A percentile compares a stretch with the other conserved stretches of the same genome.
Conservation (phyloP, 768 basidiomycete genomes). For the Chalciporus piperatus region DNA sequence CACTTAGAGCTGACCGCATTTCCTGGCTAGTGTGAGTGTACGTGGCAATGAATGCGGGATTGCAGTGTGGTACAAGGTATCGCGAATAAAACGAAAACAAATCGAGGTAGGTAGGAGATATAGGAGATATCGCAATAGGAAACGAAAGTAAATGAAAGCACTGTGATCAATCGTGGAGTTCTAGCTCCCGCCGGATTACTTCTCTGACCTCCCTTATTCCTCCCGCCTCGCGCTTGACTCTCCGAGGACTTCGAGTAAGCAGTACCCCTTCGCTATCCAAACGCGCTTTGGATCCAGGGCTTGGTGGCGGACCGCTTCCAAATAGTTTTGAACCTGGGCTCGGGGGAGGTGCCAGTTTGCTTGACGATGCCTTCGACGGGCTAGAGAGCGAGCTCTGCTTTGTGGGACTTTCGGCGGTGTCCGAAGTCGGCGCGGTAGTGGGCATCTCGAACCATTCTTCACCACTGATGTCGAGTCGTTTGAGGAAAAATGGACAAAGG, state of each 20-base stretch:
- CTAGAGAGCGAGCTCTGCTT: constrained; percentile 26
- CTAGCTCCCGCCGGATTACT: constrained; percentile 76
- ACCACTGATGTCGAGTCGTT: constrained; percentile 56
- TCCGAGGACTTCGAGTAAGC: constrained; percentile 65
- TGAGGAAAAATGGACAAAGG: constrained; percentile 81
- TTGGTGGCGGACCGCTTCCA: constrained; percentile 34
- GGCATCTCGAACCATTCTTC: constrained; percentile 54
- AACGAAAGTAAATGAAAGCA: constrained; percentile 28
- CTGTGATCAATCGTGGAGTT: constrained; percentile 52
- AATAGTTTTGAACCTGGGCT: constrained; percentile 40
- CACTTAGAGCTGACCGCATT: too few relatives aligned
- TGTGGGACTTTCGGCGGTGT: constrained; percentile 7
- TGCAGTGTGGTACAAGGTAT: constrained; percentile 11
- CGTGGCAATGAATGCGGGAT: not conserved
- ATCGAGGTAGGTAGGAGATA: constrained; percentile 12
- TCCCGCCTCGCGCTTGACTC: constrained; percentile 67
- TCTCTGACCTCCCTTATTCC: constrained; percentile 79
- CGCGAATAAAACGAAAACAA: constrained; percentile 15
- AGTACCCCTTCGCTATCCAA: constrained; percentile 61
- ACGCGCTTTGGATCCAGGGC: constrained; percentile 50
- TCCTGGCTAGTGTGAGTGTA: not conserved
- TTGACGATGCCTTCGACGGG: constrained; percentile 36
- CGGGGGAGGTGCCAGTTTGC: constrained; percentile 25
- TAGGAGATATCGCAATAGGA: constrained; percentile 17
- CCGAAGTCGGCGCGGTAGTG: constrained; percentile 21